Evolutionary conservation across 2,329 filamentous ascomycete genomes (phyloP).

Genomic region (Sclerotinia borealis): DNA sequence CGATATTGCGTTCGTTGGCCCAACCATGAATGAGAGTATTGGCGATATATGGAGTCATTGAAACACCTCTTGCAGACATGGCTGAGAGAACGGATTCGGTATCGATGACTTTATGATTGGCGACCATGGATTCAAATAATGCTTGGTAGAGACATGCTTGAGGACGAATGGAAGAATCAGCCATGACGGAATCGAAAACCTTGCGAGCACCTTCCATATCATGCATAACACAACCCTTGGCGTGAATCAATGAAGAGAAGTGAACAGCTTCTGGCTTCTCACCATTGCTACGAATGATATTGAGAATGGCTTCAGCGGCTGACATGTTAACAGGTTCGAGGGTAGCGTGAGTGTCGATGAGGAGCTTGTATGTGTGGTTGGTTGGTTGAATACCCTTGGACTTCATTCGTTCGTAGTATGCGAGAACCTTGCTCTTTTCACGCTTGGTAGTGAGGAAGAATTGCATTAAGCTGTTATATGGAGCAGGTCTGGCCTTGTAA

Average conservation of each 20-base stretch:
- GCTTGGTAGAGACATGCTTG: slow-evolving; percentile 92
- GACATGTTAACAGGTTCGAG: slow-evolving; percentile 86
- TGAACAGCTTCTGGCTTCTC: slow-evolving; percentile 84
- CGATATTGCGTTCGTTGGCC: slow-evolving; percentile 76
- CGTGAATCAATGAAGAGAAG: slow-evolving; percentile 92
- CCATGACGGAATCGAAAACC: slow-evolving; percentile 76
- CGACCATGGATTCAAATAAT: slow-evolving; percentile 94
- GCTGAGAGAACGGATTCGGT: slow-evolving; percentile 67
- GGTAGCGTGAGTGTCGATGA: slow-evolving; percentile 92
- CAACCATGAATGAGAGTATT: slow-evolving; percentile 98
- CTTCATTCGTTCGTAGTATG: slow-evolving; percentile 94
- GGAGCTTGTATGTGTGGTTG: slow-evolving; percentile 93
- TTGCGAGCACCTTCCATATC: slow-evolving; percentile 78
- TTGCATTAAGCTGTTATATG: slow-evolving; percentile 99
- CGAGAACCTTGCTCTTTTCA: slow-evolving; percentile 86
- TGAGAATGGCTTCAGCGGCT: slow-evolving; percentile 78
- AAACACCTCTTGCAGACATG: slow-evolving; percentile 69
- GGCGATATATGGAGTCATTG: slow-evolving; percentile 94
- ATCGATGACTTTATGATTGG: slow-evolving; percentile 77
- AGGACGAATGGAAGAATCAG: slow-evolving; percentile 58
- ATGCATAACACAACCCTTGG: slow-evolving; percentile 87
- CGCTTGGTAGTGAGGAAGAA: slow-evolving; percentile 98
- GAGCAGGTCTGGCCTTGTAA: slow-evolving; percentile 94
- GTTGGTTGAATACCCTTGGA: slow-evolving; percentile 81
- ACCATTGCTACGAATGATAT: slow-evolving; percentile 67